Base-by-base conservation (phyloP, 257 asterid genomes). In the Orobanche coerulescens region DNA sequence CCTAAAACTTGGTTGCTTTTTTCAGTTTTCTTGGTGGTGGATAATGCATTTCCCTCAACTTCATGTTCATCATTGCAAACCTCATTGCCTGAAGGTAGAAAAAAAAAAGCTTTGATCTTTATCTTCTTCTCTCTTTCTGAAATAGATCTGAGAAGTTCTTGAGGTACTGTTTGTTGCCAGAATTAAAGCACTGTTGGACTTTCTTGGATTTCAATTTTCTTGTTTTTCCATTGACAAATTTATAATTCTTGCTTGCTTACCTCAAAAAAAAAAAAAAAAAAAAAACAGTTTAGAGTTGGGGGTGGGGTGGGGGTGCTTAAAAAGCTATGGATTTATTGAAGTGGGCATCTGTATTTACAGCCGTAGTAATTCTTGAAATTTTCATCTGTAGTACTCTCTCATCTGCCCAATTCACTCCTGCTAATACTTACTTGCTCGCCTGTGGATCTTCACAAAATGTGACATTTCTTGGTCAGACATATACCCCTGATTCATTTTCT, bases 401-500 rank as follows among this genome's bases (percentile, higher is more conserved):
- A 2, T 36, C 63, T 64, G 81, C 84, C 54, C 75, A 80, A 39
- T 85, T 68, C 58, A 58, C 80, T n/a, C 90, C 94, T 58, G 72
- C 76, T 68, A 83, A 85, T 76, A 78, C 26, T 18, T 78, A 76
- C 77, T 71, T 82, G 58, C 66, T 85, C 59, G 87, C 74, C 37
- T 85, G 94, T 66, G 94, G 94, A 78, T 82, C 94, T 66, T 70
- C 82, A n/a, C 78, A 78, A 66, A 76, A 78, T 61, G 87, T 82
- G 57, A 68, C 84, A 19, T 85, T 67, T 65, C 79, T 75, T 49
- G 84, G 82, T 37, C 85, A 65, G 18, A 78, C 79, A 12, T 85
- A 78, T 23, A 65, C 68, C 19, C 82, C 94, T 12, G 94, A 85
- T 63, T 77, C 78, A 0, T 44, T 82, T 72, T 75, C 79, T 40